Conservation (phyloP, 352 stramenopile species). For the Phytopythium helicoides region DNA sequence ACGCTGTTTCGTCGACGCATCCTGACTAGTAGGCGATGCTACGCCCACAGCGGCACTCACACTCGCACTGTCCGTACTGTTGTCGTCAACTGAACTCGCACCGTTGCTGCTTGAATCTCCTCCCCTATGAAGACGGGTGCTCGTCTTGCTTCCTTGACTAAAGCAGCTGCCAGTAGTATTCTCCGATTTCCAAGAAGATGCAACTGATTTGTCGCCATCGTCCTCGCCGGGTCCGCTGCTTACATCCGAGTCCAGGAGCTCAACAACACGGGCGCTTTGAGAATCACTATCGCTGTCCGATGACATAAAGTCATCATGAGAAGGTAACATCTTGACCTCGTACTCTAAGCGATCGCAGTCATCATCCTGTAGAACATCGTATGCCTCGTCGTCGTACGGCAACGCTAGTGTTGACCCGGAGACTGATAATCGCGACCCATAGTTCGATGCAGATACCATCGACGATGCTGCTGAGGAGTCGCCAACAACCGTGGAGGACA, state of each 20-base stretch:
- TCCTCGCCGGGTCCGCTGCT: slow-evolving; percentile 17
- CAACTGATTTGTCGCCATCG: slow-evolving; percentile 27
- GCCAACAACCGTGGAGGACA: slow-evolving; percentile 17
- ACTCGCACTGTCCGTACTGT: slow-evolving; percentile 8
- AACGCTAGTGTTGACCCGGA: slow-evolving; percentile 21
- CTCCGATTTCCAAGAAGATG: slow-evolving; percentile 37
- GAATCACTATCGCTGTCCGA: slow-evolving; percentile 18
- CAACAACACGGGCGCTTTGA: slow-evolving; percentile 22
- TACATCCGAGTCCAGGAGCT: slow-evolving; percentile 31
- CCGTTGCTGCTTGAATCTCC: slow-evolving; percentile 13
- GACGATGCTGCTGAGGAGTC: slow-evolving; percentile 21
- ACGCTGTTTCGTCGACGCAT: too few species aligned
- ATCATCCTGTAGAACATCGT: slow-evolving; percentile 13
- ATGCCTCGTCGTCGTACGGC: slow-evolving; percentile 19
- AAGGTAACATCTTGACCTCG: slow-evolving; percentile 25
- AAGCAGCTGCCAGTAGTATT: slow-evolving; percentile 35
- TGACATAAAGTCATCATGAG: slow-evolving; percentile 13
- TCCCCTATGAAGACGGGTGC: slow-evolving; percentile 3
- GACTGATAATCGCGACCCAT: slow-evolving; percentile 4
- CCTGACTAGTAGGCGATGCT: too few species aligned
- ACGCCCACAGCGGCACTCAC: too few species aligned
- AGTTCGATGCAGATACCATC: slow-evolving; percentile 15
- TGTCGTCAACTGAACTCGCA: slow-evolving; percentile 2
- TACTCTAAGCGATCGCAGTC: slow-evolving; percentile 21
- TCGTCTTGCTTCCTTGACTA: slow-evolving; percentile 29